phyloP scores from a whole-genome alignment of 2,329 filamentous ascomycete species.

The Exophiala sideris region DNA sequence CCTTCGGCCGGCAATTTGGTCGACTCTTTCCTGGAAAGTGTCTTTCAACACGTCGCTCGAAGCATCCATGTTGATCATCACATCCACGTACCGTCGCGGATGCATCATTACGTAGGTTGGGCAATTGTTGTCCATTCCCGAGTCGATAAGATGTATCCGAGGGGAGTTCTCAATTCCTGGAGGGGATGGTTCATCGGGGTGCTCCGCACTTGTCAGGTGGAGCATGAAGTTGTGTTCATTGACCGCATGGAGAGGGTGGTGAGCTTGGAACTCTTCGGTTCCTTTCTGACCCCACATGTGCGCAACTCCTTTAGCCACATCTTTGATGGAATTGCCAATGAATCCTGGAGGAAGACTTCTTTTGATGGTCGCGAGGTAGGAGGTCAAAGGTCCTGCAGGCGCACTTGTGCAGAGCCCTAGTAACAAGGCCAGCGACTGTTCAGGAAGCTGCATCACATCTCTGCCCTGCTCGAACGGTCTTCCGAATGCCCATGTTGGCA shows the following conservation, averaged over 20 bases:
- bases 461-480: constrained; percentile 32
- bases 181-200: constrained; percentile 3
- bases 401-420: constrained; percentile 19
- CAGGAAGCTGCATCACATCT: constrained; percentile 23
- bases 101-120: constrained; percentile 20
- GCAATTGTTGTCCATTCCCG: constrained; percentile 22
- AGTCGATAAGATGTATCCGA: constrained; percentile 16
- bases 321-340: constrained; percentile 14
- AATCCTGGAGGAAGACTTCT: constrained; percentile 16
- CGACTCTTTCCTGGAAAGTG: constrained; percentile 19
- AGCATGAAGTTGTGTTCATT: constrained; percentile 21
- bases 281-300: constrained; percentile 15
- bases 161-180: constrained; percentile 17
- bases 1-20: constrained; percentile 16
- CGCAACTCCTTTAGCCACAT: constrained; percentile 15
- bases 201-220: constrained; percentile 8
- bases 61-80: constrained; percentile 20
- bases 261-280: constrained; percentile 16
- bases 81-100: constrained; percentile 13
- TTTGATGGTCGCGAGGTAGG: constrained; percentile 20
- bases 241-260: constrained; percentile 19
- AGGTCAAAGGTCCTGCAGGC: constrained; percentile 20
- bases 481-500: constrained; percentile 37
- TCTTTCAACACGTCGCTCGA: constrained; percentile 20
- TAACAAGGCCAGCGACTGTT: constrained; percentile 18